A percentile compares a stretch with the other conserved stretches of the same genome.
Evolutionary conservation across 2,329 filamentous ascomycete genomes (phyloP).

Genomic region (Clonostachys rhizophaga): DNA sequence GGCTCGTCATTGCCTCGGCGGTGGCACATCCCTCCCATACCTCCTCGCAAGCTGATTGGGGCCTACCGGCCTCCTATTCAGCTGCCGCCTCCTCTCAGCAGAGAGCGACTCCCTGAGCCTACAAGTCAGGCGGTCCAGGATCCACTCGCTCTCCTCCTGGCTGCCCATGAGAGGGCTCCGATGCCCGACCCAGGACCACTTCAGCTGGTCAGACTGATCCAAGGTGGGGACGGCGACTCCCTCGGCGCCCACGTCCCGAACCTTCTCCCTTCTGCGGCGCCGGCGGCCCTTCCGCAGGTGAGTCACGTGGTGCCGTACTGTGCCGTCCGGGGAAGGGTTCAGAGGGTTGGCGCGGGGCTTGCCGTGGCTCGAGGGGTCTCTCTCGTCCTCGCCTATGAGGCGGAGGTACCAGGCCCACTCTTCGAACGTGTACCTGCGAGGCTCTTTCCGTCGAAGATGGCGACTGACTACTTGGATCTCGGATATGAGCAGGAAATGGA

Average conservation of each 20-base stretch:
- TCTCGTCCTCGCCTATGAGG: constrained; percentile 67
- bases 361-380: constrained; percentile 34
- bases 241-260: too few species aligned
- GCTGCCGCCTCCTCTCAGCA: constrained; percentile 6
- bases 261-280: not conserved
- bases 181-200: constrained; percentile 72
- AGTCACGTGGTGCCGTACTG: too few species aligned
- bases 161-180: constrained; percentile 66
- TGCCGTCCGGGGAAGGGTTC: constrained; percentile 18
- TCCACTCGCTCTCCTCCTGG: constrained; percentile 68
- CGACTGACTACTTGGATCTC: constrained; percentile 62
- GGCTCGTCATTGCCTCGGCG: too few species aligned
- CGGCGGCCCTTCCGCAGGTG: not conserved
- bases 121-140: constrained; percentile 58
- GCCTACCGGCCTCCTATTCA: not conserved
- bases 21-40: not conserved
- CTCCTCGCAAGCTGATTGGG: not conserved
- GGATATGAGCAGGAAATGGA: constrained; percentile 63
- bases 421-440: constrained; percentile 70
- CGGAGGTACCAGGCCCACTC: constrained; percentile 84
- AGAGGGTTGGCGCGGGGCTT: constrained; percentile 40
- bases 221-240: constrained; percentile 6
- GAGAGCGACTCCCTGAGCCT: constrained; percentile 36
- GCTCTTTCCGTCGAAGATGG: constrained; percentile 52
- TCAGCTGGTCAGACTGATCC: constrained; percentile 11